Evolutionary conservation across 441 rosid species (phyloP).

Genomic region (Aquilaria agallochum): DNA sequence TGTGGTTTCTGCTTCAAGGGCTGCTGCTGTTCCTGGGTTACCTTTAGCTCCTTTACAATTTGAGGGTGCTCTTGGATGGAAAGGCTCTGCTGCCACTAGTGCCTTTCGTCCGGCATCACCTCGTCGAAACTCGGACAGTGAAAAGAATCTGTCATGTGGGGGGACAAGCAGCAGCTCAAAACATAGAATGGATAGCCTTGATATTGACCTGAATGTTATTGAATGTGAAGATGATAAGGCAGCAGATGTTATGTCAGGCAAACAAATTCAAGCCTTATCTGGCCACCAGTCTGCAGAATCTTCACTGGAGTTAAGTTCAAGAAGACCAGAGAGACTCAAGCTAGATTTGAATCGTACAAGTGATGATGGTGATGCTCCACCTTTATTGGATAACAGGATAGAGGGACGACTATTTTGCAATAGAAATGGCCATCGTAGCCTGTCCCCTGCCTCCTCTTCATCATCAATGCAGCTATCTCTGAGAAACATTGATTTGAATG

Average conservation of each 20-base stretch:
- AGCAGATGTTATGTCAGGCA: slow-evolving; percentile 36
- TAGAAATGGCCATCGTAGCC: slow-evolving; percentile 54
- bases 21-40: slow-evolving; percentile 47
- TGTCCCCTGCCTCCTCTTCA: slow-evolving; percentile 74
- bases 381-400: slow-evolving; percentile 39
- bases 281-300: slow-evolving; percentile 58
- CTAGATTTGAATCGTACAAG: slow-evolving; percentile 80
- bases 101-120: slow-evolving; percentile 74
- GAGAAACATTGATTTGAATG: slow-evolving; percentile 92
- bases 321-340: slow-evolving; percentile 61
- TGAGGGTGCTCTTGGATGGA: slow-evolving; percentile 74
- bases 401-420: slow-evolving; percentile 46
- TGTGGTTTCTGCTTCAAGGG: slow-evolving; percentile 63
- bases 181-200: slow-evolving; percentile 47
- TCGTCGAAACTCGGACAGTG: slow-evolving; percentile 44
- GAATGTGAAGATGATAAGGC: slow-evolving; percentile 73
- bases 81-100: slow-evolving; percentile 76
- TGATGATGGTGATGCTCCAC: slow-evolving; percentile 62
- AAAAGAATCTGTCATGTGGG: slow-evolving; percentile 30
- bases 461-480: slow-evolving; percentile 64
- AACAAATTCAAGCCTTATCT: slow-evolving; percentile 51
- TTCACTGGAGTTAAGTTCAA: slow-evolving; percentile 52
- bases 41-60: slow-evolving; percentile 66
- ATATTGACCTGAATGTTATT: slow-evolving; percentile 85
- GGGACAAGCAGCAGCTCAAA: slow-evolving; percentile 39